phyloP scores from a whole-genome alignment of 352 stramenopile genomes.

The Globisporangium paroecandrum region DNA sequence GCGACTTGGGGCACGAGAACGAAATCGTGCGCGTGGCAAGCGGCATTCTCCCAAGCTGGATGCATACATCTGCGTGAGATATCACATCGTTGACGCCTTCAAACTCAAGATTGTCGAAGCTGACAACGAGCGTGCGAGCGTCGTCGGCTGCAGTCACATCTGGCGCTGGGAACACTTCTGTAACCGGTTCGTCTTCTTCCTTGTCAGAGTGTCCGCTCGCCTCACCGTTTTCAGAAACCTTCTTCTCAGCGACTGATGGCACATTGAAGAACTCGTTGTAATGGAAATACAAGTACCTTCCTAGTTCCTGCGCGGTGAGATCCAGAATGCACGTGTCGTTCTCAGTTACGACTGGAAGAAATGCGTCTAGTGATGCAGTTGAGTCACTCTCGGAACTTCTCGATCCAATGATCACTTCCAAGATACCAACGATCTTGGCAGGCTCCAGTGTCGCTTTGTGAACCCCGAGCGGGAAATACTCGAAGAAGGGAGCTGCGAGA shows the following conservation, averaged over 20 bases:
- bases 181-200: background rate
- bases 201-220: background rate
- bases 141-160: slow-evolving; percentile 15
- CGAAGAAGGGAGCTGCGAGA: slow-evolving; percentile 42
- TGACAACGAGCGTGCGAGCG: slow-evolving; percentile 20
- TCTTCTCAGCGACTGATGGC: slow-evolving; percentile 10
- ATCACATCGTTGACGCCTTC: slow-evolving; percentile 13
- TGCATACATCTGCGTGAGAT: slow-evolving; percentile 18
- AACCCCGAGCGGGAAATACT: slow-evolving; percentile 32
- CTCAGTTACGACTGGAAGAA: slow-evolving; percentile 22
- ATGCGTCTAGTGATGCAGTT: background rate
- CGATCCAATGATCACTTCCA: slow-evolving; percentile 56
- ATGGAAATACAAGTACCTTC: slow-evolving; percentile 73
- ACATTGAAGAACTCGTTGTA: slow-evolving; percentile 67
- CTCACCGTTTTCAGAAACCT: background rate
- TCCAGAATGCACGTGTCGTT: slow-evolving; percentile 75
- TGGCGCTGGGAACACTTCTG: slow-evolving; percentile 21
- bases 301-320: slow-evolving; percentile 55
- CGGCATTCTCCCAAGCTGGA: slow-evolving; percentile 29
- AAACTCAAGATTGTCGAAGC: slow-evolving; percentile 13
- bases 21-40: slow-evolving; percentile 20
- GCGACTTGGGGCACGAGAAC: slow-evolving; percentile 12
- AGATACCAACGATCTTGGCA: slow-evolving; percentile 45
- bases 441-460: slow-evolving; percentile 21
- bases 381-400: slow-evolving; percentile 13